Conservation (phyloP, 192 early-diverging fungal species). For the Backusella tuberculispora region DNA sequence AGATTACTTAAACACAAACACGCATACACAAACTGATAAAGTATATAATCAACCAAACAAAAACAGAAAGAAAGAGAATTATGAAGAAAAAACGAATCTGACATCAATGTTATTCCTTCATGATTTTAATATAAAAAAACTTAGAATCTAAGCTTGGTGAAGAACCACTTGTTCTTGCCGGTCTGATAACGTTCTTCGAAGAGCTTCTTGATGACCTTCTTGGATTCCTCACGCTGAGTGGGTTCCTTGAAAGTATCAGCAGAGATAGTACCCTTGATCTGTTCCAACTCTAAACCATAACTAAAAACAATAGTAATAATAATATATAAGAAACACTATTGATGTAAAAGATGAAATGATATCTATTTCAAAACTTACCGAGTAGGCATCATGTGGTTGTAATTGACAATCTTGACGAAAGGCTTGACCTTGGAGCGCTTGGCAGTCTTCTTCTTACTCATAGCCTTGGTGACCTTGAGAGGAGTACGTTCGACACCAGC, state of each 20-base stretch:
- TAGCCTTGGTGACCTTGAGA: slow-evolving; percentile 93
- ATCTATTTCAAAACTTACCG: slow-evolving; percentile 56
- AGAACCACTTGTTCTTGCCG: slow-evolving; percentile 99
- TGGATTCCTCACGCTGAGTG: slow-evolving; percentile 85
- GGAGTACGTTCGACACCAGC: slow-evolving; percentile 98
- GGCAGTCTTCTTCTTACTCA: slow-evolving; percentile 95
- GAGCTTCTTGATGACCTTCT: slow-evolving; percentile 94
- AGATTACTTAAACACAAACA: no score
- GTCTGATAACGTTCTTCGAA: slow-evolving; percentile 97
- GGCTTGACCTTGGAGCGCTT: slow-evolving; percentile 98
- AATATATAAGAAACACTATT: not conserved
- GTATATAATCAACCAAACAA: not conserved
- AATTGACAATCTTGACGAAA: slow-evolving; percentile 99
- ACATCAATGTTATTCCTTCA: slow-evolving; percentile 1
- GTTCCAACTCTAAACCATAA: slow-evolving; percentile 94
- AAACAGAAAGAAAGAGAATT: not conserved
- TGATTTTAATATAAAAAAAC: slow-evolving; percentile 10
- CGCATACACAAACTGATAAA: not conserved
- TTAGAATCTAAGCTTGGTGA: slow-evolving; percentile 98
- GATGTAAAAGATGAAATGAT: not conserved
- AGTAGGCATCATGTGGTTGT: slow-evolving; percentile 99
- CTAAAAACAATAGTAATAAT: slow-evolving; percentile 38
- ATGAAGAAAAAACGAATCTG: not conserved
- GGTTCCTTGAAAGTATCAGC: slow-evolving; percentile 94
- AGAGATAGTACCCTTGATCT: slow-evolving; percentile 87